phyloP scores from a whole-genome alignment of 1,284 basidiomycete genomes.

The Porodaedalea pini region DNA sequence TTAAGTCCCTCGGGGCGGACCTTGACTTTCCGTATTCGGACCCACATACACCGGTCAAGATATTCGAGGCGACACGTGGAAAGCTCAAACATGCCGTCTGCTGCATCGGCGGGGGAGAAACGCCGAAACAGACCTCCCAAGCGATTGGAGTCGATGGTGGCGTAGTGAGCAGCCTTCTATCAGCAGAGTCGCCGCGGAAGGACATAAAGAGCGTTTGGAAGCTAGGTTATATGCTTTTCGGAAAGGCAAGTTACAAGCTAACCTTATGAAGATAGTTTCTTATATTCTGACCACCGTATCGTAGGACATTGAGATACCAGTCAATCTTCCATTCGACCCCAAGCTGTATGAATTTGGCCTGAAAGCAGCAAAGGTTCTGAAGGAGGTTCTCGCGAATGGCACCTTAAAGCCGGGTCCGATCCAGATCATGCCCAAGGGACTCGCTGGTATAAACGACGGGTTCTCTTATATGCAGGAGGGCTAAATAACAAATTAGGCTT shows the following conservation, averaged over 20 bases:
- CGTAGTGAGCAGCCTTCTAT: conserved; percentile 7
- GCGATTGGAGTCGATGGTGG: conserved; percentile 11
- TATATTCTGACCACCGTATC: no score
- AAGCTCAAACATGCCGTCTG: conserved; percentile 25
- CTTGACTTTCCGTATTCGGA: conserved; percentile 35
- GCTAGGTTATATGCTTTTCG: conserved; percentile 29
- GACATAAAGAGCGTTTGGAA: conserved; percentile 22
- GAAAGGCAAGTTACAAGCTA: no score
- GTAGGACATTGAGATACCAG: not conserved
- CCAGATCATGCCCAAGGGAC: conserved; percentile 21
- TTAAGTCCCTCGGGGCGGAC: conserved; percentile 39
- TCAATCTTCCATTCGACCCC: conserved; percentile 22
- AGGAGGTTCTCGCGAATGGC: conserved; percentile 21
- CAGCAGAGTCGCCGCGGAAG: conserved; percentile 1
- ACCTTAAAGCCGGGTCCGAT: conserved; percentile 25
- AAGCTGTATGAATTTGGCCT: conserved; percentile 24
- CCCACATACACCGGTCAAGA: conserved; percentile 25
- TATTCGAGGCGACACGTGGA: conserved; percentile 20
- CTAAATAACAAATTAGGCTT: no score
- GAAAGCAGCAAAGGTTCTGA: conserved; percentile 20
- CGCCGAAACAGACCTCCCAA: conserved; percentile 16
- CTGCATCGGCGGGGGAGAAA: conserved; percentile 23
- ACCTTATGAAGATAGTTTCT: no score
- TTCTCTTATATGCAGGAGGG: conserved; percentile 17
- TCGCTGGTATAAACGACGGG: conserved; percentile 21